Conservation (phyloP, 257 asterid species). For the Cynanchum wilfordii region DNA sequence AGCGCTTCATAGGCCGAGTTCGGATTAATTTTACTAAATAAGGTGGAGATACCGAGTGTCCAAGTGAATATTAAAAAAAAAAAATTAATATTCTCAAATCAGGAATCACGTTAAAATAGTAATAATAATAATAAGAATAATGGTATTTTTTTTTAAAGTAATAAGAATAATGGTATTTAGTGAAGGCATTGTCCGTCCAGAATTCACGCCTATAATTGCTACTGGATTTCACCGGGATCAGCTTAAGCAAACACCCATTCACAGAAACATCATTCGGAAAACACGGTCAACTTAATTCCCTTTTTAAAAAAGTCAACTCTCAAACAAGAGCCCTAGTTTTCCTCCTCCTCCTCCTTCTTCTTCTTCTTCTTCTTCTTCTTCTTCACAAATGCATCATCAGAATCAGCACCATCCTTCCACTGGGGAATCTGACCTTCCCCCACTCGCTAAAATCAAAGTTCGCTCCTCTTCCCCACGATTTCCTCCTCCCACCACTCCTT, state of each 20-base stretch:
- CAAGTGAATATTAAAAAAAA: too few species aligned
- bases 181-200: too few species aligned
- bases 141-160: too few species aligned
- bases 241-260: not conserved
- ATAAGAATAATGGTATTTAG: too few species aligned
- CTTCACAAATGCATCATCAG: conserved; percentile 17
- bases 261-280: not conserved
- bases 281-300: conserved; percentile 7
- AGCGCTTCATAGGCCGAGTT: too few species aligned
- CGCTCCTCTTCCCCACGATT: conserved; percentile 85
- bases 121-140: too few species aligned
- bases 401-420: conserved; percentile 43
- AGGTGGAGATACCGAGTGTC: too few species aligned
- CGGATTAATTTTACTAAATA: too few species aligned
- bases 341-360: not conserved
- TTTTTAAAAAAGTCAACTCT: not conserved
- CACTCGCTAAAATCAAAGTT: conserved; percentile 75
- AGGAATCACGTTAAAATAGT: too few species aligned
- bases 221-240: not conserved
- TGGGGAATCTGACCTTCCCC: conserved; percentile 76
- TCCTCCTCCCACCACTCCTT: conserved; percentile 66
- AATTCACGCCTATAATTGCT: not conserved
- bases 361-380: not conserved
- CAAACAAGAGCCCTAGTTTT: conserved; percentile 12
- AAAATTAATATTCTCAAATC: too few species aligned